phyloP scores from a whole-genome alignment of 164 flowering plant genomes.

The Macadamia tetraphylla region DNA sequence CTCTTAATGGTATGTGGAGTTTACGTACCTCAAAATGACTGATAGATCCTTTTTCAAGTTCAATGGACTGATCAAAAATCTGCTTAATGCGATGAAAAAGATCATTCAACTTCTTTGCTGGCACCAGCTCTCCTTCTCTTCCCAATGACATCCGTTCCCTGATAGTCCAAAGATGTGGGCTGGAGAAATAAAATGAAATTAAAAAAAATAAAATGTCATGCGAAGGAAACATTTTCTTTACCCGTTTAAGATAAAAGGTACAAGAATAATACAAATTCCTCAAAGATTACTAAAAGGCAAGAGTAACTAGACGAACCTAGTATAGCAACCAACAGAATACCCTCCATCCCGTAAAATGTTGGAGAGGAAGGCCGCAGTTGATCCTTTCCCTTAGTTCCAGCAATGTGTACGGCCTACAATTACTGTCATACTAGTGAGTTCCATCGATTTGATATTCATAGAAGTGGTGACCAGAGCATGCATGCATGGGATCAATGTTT shows the following conservation, averaged over 20 bases:
- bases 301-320: constrained; percentile 45
- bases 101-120: constrained; percentile 41
- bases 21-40: constrained; percentile 87
- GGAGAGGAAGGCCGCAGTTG: constrained; percentile 86
- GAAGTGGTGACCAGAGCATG: neutral
- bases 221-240: neutral
- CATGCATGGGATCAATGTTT: neutral
- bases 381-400: constrained; percentile 99
- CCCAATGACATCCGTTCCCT: constrained; percentile 85
- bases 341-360: constrained; percentile 78
- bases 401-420: constrained; percentile 77
- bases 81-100: constrained; percentile 45
- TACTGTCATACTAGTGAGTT: constrained; percentile 8
- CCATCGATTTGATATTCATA: neutral
- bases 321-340: constrained; percentile 86
- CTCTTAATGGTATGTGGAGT: neutral
- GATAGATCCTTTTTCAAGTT: constrained; percentile 52
- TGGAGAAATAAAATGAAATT: constrained; percentile 24
- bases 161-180: constrained; percentile 80
- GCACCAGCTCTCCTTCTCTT: constrained; percentile 50
- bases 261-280: neutral
- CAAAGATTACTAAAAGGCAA: neutral
- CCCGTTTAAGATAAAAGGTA: neutral
- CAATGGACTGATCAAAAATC: constrained; percentile 51
- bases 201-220: neutral